Evolutionary conservation across 371 early-diverging fungal genomes (phyloP).

Genomic region (Dichotomocladium elegans): DNA sequence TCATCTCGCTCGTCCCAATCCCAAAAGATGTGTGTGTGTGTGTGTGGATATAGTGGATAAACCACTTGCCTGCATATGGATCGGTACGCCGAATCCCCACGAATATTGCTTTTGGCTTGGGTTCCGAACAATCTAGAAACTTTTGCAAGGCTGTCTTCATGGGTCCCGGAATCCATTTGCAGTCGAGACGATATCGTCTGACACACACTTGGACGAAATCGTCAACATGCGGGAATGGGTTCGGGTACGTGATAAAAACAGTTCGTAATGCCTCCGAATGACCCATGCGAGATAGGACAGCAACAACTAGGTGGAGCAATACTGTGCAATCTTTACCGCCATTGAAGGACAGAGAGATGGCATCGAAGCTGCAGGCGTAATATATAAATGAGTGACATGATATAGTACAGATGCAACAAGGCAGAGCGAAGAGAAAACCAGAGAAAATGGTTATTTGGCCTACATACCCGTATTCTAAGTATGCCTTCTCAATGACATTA

Average conservation of each 20-base stretch:
- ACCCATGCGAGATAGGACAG: slow-evolving; percentile 33
- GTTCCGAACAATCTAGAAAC: slow-evolving; percentile 53
- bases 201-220: slow-evolving; percentile 74
- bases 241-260: slow-evolving; percentile 73
- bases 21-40: too few species aligned
- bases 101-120: slow-evolving; percentile 76
- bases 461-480: slow-evolving; percentile 61
- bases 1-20: too few species aligned
- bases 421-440: neutral
- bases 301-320: slow-evolving; percentile 76
- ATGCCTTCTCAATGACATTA: slow-evolving; percentile 62
- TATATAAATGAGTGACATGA: neutral
- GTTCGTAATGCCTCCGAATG: slow-evolving; percentile 20
- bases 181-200: slow-evolving; percentile 60
- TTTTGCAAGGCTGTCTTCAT: slow-evolving; percentile 78
- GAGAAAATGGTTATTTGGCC: neutral
- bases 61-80: slow-evolving; percentile 74
- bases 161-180: slow-evolving; percentile 63
- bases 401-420: neutral
- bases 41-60: too few species aligned
- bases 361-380: slow-evolving; percentile 41
- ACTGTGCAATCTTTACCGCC: slow-evolving; percentile 98
- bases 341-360: slow-evolving; percentile 83
- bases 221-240: slow-evolving; percentile 87
- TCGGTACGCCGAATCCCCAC: slow-evolving; percentile 92